Base-by-base conservation (phyloP, 371 early-diverging fungal species). In the Mucor mucedo region DNA sequence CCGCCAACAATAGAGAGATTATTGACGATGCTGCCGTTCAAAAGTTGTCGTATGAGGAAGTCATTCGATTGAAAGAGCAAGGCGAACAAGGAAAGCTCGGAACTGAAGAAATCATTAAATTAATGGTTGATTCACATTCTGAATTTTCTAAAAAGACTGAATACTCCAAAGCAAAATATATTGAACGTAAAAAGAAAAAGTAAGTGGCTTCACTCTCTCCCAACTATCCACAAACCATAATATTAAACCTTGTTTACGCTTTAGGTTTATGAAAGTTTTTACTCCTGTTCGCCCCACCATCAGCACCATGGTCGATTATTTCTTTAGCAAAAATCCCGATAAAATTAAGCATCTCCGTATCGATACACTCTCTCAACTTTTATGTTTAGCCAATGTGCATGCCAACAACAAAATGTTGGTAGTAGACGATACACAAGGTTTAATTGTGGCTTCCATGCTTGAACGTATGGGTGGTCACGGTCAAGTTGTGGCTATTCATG, bases 121-220 rank as follows among this genome's bases (percentile, higher is more conserved):
- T 82, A 39, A 80, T 97, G 62, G 85, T 92, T 5, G 91, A 88
- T 59, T 94, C 93, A 69, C 94, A 95, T 75, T 72, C 84, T 10
- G 79, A 91, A 7, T 97, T 96, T 70, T 91, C 91, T 38, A 85
- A 89, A 58, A 98, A 98, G 80, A 98, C 98, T 0, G 95, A 93
- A 65, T 98, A 89, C 68, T 92, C 98, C 2, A 95, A 98, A 80
- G 93, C 95, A 21, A 98, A 98, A 78, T 98, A 97, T 65, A 91
- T 97, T 58, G 86, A 89, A 66, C 86, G 94, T 66, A 98, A 98
- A 78, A 89, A 93, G 77, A 85, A 87, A 69, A 98, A 97, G 94
- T 91, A 79, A 54, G 67, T 16, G 52, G 21, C 21, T 21, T 1
- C 1, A 21, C 21, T 21, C 21, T 0, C 21, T 21, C 21, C 0